A percentile compares a stretch with the other conserved stretches of the same genome.
Evolutionary conservation across 2,329 filamentous ascomycete genomes (phyloP).

Genomic region (Colletotrichum musae): DNA sequence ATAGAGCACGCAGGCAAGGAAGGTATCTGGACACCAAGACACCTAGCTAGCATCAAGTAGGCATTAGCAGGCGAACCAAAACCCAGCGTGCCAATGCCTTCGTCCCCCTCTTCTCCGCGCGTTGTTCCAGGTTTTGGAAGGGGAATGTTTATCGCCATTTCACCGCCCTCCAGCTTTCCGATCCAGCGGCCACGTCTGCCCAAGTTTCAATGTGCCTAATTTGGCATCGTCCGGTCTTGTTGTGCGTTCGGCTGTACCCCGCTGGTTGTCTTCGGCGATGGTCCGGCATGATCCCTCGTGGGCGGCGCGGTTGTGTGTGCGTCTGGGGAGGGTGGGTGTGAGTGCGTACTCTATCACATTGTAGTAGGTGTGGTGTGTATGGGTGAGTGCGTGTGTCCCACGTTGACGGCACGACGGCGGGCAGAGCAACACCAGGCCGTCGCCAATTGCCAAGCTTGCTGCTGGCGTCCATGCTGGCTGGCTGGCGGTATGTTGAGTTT

Average conservation of each 20-base stretch:
- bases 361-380: no score
- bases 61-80: conserved; percentile 10
- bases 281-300: conserved; percentile 25
- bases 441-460: neutral
- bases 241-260: conserved; percentile 2
- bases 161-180: neutral
- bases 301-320: neutral
- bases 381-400: conserved; percentile 7
- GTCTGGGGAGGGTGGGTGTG: no score
- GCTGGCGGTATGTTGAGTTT: neutral
- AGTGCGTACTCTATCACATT: no score
- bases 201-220: conserved; percentile 31
- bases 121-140: neutral
- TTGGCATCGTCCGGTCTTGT: conserved; percentile 13
- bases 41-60: no score
- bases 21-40: no score
- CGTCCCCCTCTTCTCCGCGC: conserved; percentile 3
- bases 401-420: neutral
- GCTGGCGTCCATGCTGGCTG: neutral
- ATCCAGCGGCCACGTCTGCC: conserved; percentile 6
- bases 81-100: conserved; percentile 22
- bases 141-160: conserved; percentile 7
- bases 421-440: neutral
- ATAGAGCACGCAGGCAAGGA: no score
- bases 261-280: conserved; percentile 14